phyloP scores from a whole-genome alignment of 371 early-diverging fungal species.

The Zychaea mexicana region DNA sequence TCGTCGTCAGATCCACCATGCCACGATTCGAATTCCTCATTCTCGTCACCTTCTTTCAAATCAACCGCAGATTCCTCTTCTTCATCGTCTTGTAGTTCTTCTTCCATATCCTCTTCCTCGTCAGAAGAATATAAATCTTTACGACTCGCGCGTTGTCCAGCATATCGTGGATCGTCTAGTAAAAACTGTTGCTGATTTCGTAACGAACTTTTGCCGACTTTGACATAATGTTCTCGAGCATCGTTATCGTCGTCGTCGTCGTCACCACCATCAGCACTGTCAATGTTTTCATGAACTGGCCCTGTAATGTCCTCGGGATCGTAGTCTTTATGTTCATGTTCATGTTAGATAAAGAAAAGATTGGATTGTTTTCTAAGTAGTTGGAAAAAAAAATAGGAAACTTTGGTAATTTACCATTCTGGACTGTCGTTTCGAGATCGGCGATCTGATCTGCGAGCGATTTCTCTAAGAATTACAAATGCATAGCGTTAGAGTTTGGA shows the following conservation, averaged over 20 bases:
- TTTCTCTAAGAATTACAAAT: slow-evolving; percentile 40
- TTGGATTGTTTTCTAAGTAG: no score
- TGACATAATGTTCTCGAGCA: slow-evolving; percentile 70
- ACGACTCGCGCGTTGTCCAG: slow-evolving; percentile 69
- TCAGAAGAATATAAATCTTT: slow-evolving; percentile 59
- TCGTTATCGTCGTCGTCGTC: slow-evolving; percentile 53
- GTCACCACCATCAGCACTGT: slow-evolving; percentile 42
- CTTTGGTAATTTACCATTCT: slow-evolving; percentile 70
- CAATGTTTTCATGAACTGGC: slow-evolving; percentile 33
- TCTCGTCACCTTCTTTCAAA: slow-evolving; percentile 25
- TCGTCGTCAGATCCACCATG: slow-evolving; percentile 38
- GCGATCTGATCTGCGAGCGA: slow-evolving; percentile 71
- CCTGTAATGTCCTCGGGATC: slow-evolving; percentile 69
- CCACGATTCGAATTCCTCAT: slow-evolving; percentile 2
- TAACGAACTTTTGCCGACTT: slow-evolving; percentile 73
- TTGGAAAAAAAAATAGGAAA: no score
- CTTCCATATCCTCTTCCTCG: slow-evolving; percentile 43
- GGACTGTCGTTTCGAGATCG: slow-evolving; percentile 68
- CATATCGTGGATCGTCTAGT: slow-evolving; percentile 79
- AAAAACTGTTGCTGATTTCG: slow-evolving; percentile 62
- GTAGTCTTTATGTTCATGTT: slow-evolving; percentile 40
- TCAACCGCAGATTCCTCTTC: slow-evolving; percentile 33
- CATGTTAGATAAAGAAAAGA: no score
- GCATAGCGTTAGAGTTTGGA: no score
- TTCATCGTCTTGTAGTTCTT: slow-evolving; percentile 40